phyloP scores from a whole-genome alignment of 805 yeast genomes.

The Cyberlindnera misumaiensis region DNA sequence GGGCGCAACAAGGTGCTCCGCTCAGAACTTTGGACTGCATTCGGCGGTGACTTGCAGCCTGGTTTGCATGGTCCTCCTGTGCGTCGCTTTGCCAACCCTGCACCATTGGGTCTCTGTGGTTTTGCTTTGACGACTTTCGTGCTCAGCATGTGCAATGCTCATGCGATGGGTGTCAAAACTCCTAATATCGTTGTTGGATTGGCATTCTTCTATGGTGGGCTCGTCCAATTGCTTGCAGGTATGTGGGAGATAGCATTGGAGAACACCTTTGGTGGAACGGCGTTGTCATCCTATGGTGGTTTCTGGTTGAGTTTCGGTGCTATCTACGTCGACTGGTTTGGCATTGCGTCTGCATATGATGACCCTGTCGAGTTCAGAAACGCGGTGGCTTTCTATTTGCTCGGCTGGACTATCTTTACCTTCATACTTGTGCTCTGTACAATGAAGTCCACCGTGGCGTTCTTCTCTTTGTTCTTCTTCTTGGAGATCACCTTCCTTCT shows the following conservation, averaged over 20 bases:
- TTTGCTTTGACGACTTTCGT: constrained; percentile 61
- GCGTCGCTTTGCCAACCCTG: constrained; percentile 59
- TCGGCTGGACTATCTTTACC: constrained; percentile 63
- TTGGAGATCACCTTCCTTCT: constrained; percentile 50
- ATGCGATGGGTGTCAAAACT: constrained; percentile 44
- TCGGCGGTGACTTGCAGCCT: constrained; percentile 80
- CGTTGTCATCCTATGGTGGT: constrained; percentile 57
- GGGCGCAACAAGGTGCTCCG: constrained; percentile 66
- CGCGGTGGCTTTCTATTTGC: constrained; percentile 52
- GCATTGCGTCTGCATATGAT: constrained; percentile 47
- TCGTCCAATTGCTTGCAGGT: constrained; percentile 54
- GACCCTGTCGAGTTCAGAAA: constrained; percentile 31
- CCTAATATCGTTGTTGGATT: constrained; percentile 51
- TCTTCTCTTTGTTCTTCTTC: constrained; percentile 48
- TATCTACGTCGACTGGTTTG: constrained; percentile 51
- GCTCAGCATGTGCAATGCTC: constrained; percentile 46
- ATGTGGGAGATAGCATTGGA: constrained; percentile 59
- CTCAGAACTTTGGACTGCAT: constrained; percentile 54
- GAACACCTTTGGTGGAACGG: constrained; percentile 64
- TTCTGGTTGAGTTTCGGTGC: constrained; percentile 67
- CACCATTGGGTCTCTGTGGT: constrained; percentile 55
- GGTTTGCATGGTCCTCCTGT: constrained; percentile 53
- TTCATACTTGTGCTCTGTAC: constrained; percentile 47
- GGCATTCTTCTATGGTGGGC: constrained; percentile 60
- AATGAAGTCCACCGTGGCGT: constrained; percentile 57